Evolutionary conservation across 2,329 filamentous ascomycete genomes (phyloP), one percentile per base, ranked within the genome.

Genomic region (Dactylonectria macrodidyma): DNA sequence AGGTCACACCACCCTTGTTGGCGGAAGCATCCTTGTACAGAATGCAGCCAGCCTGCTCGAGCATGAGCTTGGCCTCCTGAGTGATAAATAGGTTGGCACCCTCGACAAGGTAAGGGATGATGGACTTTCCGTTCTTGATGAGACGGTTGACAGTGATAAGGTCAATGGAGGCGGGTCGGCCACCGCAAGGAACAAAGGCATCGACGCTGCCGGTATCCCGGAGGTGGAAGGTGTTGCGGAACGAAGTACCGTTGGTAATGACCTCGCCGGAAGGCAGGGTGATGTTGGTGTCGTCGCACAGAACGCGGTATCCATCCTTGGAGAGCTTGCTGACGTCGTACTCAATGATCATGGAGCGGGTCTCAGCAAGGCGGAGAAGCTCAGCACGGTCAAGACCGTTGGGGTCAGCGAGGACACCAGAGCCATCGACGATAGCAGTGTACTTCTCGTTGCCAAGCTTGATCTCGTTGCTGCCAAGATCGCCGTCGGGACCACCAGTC

Each of bases 1-100:
- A 98, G 1, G 96, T 99, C 52, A 99, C 96, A 80, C 96, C 96
- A 72, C 96, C 96, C 87, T 99, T 99, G 89, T 99, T 99, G 64
- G 95, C 95, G 44, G 94, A 97, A 5, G 96, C 96, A 81, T 99
- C 96, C 85, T 99, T 99, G 91, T 95, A 98, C 47, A 99, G 84
- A 76, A 98, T 90, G 78, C 94, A 97, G 67, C 96, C 96, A n/a
- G 95, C 95, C 75, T 94, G 92, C 84, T 99, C 96, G 14, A 99
- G 90, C 26, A 95, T 93, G 62, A 98, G 88, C 86, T 98, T 98
- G 76, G 95, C 95, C 77, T 99, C 96, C 82, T 99, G 96, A 1
- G 96, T 98, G 83, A 99, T 97, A 89, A 99, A 99, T 62, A 99
- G 87, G 81, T 98, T 99, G 82, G 96, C 96, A 60, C 96, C 96